phyloP scores from a whole-genome alignment of 345 rosid species.

The Xanthoceras sorbifolium region DNA sequence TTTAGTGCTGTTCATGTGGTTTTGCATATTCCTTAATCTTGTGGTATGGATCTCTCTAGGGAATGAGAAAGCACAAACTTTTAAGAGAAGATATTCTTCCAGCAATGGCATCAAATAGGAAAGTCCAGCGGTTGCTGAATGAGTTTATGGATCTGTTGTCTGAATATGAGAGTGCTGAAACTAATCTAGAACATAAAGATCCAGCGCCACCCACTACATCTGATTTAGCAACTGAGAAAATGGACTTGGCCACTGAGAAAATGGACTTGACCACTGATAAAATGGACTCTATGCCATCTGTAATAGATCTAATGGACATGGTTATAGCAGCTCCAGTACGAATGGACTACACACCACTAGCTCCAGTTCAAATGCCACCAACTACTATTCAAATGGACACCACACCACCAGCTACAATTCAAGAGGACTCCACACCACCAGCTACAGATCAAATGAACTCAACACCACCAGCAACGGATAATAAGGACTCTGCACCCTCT shows the following conservation, averaged over 20 bases:
- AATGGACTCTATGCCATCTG: background rate
- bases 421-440: too few relatives aligned
- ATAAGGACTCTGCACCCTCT: background rate
- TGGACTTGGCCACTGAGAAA: conserved; percentile 30
- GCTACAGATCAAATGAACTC: background rate
- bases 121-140: conserved; percentile 90
- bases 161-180: conserved; percentile 65
- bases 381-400: background rate
- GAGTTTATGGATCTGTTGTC: conserved; percentile 95
- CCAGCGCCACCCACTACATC: conserved; percentile 19
- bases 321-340: background rate
- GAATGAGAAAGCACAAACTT: conserved; percentile 90
- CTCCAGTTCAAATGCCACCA: background rate
- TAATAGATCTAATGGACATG: conserved; percentile 25
- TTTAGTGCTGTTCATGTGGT: background rate
- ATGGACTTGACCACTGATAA: conserved; percentile 21
- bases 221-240: conserved; percentile 25
- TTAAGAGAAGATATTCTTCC: conserved; percentile 90
- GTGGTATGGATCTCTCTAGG: conserved; percentile 46
- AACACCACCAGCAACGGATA: background rate
- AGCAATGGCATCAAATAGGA: conserved; percentile 93
- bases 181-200: conserved; percentile 29
- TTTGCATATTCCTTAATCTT: background rate
- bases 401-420: background rate
- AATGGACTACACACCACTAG: background rate